Conservation (phyloP, 2,329 filamentous ascomycete species). For the Aspergillus ruber region DNA sequence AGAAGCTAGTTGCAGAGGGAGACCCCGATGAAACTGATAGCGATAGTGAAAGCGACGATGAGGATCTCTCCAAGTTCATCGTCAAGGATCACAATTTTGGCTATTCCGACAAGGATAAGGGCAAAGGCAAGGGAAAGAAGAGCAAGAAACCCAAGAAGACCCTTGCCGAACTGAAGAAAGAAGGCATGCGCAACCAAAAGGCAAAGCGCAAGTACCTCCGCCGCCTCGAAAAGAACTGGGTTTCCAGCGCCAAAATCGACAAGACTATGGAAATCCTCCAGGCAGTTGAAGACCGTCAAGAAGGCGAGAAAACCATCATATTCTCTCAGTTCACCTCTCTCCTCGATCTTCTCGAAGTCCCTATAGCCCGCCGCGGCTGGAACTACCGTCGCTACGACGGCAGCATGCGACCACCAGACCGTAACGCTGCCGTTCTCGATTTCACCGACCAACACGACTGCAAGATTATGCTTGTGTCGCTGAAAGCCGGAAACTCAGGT, state of each 20-base stretch:
- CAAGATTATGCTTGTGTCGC: slow-evolving; percentile 68
- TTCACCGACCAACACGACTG: slow-evolving; percentile 58
- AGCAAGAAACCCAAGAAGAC: slow-evolving; percentile 43
- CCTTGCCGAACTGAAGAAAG: slow-evolving; percentile 27
- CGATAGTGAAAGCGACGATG: slow-evolving; percentile 28
- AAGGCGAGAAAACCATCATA: slow-evolving; percentile 69
- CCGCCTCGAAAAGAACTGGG: slow-evolving; percentile 62
- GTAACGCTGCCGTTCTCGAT: slow-evolving; percentile 60
- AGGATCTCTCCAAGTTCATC: slow-evolving; percentile 47
- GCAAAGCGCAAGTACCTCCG: slow-evolving; percentile 64
- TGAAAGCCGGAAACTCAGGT: slow-evolving; percentile 77
- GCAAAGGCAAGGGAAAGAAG: slow-evolving; percentile 35
- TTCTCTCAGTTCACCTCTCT: slow-evolving; percentile 78
- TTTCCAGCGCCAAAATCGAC: slow-evolving; percentile 68
- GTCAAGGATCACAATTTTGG: slow-evolving; percentile 40
- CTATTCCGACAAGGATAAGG: slow-evolving; percentile 24
- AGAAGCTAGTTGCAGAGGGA: slow-evolving; percentile 21
- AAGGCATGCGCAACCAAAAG: slow-evolving; percentile 55
- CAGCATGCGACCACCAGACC: slow-evolving; percentile 60
- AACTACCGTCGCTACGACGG: slow-evolving; percentile 69
- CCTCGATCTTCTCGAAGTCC: slow-evolving; percentile 69
- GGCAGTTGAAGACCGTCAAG: slow-evolving; percentile 41
- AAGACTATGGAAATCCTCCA: slow-evolving; percentile 61
- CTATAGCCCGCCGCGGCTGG: slow-evolving; percentile 54
- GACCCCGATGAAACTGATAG: slow-evolving; percentile 17